These are phyloP conservation scores for Suillus sp. DNA, from an alignment of 768 basidiomycete genomes.

Conservation along the genomic window DNA sequence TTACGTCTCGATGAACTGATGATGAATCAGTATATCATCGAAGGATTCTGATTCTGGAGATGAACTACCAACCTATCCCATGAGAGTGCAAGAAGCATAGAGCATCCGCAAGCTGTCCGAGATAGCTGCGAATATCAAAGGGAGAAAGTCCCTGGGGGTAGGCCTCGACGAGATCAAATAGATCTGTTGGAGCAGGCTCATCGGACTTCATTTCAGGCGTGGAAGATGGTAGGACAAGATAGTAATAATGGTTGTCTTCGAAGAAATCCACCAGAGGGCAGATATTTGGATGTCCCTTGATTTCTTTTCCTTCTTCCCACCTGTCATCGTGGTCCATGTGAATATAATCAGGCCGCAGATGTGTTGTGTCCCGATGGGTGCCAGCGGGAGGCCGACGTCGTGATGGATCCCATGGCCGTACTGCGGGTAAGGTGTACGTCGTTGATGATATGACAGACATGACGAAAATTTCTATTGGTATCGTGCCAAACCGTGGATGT, in stretches of 20 bases:
- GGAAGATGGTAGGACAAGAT: conserved; percentile 83
- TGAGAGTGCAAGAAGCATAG: conserved; percentile 85
- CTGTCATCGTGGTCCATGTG: conserved; percentile 28
- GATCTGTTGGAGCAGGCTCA: conserved; percentile 68
- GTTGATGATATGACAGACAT: conserved; percentile 89
- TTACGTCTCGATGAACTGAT: conserved; percentile 93
- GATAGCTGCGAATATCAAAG: conserved; percentile 72
- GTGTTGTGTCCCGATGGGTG: conserved; percentile 16
- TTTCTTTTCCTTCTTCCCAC: conserved; percentile 71
- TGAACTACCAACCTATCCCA: conserved; percentile 72
- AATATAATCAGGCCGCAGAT: neutral
- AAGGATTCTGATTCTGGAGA: neutral
- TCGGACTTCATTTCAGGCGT: conserved; percentile 58
- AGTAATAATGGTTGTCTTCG: conserved; percentile 95
- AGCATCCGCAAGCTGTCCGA: conserved; percentile 94
- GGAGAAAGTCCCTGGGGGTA: conserved; percentile 86
- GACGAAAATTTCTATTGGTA: conserved; percentile 96
- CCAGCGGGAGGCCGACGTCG: conserved; percentile 38
- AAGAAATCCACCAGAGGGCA: conserved; percentile 95
- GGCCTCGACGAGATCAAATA: conserved; percentile 93
- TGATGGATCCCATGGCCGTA: conserved; percentile 82
- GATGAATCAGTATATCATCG: conserved; percentile 12
- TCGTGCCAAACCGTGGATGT: conserved; percentile 91
- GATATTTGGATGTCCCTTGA: conserved; percentile 94
- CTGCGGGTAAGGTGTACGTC: conserved; percentile 74